Evolutionary conservation across 2,329 filamentous ascomycete species (phyloP), one percentile per base, ranked within the genome.

Genomic region (Pseudogymnoascus sp.): DNA sequence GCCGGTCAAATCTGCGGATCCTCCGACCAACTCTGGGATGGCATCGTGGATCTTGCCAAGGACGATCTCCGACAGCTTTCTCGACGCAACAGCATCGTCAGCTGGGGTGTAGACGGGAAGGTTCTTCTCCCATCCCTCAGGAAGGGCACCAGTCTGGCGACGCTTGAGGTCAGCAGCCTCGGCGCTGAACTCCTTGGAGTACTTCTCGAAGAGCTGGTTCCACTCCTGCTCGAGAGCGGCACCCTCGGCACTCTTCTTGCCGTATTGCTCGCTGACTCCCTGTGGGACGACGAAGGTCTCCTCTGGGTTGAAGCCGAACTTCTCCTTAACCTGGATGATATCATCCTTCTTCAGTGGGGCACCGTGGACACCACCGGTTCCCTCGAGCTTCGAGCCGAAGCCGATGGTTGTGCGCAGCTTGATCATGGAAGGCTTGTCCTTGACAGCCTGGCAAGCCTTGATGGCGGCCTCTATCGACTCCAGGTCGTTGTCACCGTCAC

Each of bases 351-450:
- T 97, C 68, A 99, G 85, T 64, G 94, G 89, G 75, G 93, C 91
- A 70, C 94, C 94, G 84, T 99, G 94, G 65, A 99, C 94, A 76
- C 90, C 90, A 75, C 90, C 88, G 69, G 94, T 97, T 72, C 94
- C 94, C 81, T 96, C 85, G 71, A 94, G 85, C 77, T 89, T 85
- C 70, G 94, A 97, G 71, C 94, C 94, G 78, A 88, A 99, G 72
- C 94, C 94, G 74, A 99, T 99, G 76, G 90, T 97, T 74, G 94
- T 99, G 75, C 87, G 91, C 70, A 99, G 86, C 82, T 96, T 92
- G 82, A 99, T 97, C 72, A 99, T 80, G 64, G 92, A 89, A 66
- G 94, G 94, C 88, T 97, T 99, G 83, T 97, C 85, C 77, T 86
- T 97, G 77, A 95, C 89, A 67, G 86, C 80, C 81, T 93, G 86